phyloP scores from a whole-genome alignment of 2,329 filamentous ascomycete species.

The Corynespora cassiicola region DNA sequence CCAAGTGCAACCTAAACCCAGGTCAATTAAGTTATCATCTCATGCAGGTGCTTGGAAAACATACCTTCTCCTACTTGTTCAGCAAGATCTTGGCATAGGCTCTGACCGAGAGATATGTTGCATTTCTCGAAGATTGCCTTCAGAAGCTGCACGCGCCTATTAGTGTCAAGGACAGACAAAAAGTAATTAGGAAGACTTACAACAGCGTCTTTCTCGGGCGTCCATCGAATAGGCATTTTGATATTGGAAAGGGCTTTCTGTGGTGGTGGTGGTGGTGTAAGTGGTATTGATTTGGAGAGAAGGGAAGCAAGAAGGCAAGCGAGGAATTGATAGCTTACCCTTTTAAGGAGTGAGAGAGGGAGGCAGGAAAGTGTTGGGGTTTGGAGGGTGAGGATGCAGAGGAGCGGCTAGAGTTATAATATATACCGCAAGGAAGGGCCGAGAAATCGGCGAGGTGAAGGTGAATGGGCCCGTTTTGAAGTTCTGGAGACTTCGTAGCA shows the following conservation, averaged over 20 bases:
- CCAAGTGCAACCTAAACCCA: conserved; percentile 26
- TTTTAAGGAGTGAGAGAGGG: conserved; percentile 1
- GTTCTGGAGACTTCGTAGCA: no score
- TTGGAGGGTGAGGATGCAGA: conserved; percentile 1
- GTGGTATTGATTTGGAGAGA: conserved; percentile 1
- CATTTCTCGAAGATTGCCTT: conserved; percentile 22
- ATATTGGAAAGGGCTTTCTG: conserved; percentile 1
- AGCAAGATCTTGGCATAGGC: conserved; percentile 20
- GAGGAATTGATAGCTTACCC: conserved; percentile 1
- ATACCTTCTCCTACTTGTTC: conserved; percentile 25
- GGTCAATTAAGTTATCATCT: neutral
- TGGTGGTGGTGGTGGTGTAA: neutral
- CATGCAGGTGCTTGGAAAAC: conserved; percentile 5
- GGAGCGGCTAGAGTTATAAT: conserved; percentile 1
- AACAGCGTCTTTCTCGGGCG: conserved; percentile 22
- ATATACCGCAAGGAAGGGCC: neutral
- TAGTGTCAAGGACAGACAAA: conserved; percentile 3
- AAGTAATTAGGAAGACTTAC: conserved; percentile 11
- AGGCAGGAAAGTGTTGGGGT: neutral
- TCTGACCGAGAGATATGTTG: conserved; percentile 17
- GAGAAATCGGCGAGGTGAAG: conserved; percentile 11
- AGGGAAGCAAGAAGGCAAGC: neutral
- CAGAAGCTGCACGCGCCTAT: conserved; percentile 20
- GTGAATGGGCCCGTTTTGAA: no score
- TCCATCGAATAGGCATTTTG: conserved; percentile 31